Evolutionary conservation across 176 grass and related monocot genomes (phyloP), one percentile per base, ranked within the genome.

Genomic region (Triticum timopheevii): DNA sequence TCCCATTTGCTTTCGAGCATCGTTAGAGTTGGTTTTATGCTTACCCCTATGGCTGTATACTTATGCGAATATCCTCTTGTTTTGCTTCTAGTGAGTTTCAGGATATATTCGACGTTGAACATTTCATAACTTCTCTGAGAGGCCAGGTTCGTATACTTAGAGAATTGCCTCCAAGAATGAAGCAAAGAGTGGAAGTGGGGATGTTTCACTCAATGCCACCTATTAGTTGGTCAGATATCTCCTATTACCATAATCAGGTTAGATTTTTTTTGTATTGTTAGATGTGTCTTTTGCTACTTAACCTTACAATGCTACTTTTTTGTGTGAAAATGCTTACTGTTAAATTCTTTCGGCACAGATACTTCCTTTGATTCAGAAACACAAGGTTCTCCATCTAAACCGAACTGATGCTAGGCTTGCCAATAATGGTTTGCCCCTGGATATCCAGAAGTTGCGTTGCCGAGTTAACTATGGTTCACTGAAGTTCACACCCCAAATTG

Each of bases 221-320:
- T 56, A 59, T 95, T 87, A 95, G 93, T 70, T 95, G 91, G 93
- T 95, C 93, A 23, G 61, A 91, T 73, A 91, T 95, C 17, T 93
- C 93, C 40, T 95, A 93, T 91, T 95, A 93, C 50, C 89, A 80
- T 68, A 86, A 93, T 65, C 86, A 93, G 91, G 93, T 95, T n/a
- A 59, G 40, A 8, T 44, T 65, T 76, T 52, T 19, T 76, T 17
- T 28, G 23, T 34, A 13, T 7, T 22, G 28, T 34, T 17, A 39
- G 3, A 58, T 58, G 31, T 17, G 22, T 35, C 40, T 44, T 44
- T 44, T 10, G 42, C 42, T 44, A 44, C 42, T 44, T 44, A 12
- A 12, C 9, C 10, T 44, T 12, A 59, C 22, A 35, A 64, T 85
- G 19, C 34, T 38, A 69, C n/a, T 30, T 1, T 79, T 45, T 73